These are phyloP conservation scores for Pythium myriotylum DNA, from an alignment of 352 stramenopile species.

Conservation along the genomic window DNA sequence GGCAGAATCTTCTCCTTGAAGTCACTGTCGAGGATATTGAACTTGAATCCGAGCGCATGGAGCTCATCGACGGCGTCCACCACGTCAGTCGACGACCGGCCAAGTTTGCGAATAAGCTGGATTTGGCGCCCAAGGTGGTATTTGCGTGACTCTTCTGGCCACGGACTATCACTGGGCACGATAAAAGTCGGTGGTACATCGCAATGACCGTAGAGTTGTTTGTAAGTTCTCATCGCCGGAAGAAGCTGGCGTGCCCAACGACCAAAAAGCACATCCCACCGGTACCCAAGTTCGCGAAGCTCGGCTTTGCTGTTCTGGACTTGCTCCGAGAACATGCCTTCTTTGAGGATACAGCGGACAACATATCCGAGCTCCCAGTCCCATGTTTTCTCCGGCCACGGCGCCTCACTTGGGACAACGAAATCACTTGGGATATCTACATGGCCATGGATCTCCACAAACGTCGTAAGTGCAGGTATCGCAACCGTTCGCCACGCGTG, in stretches of 20 bases:
- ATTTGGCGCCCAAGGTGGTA: constrained; percentile 89
- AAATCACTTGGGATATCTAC: constrained; percentile 53
- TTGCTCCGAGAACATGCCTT: constrained; percentile 45
- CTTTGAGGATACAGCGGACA: constrained; percentile 46
- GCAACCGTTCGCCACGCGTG: constrained; percentile 39
- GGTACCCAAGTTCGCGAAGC: constrained; percentile 43
- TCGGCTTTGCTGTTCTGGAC: constrained; percentile 31
- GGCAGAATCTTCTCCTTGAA: constrained; percentile 47
- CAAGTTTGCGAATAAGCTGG: constrained; percentile 51
- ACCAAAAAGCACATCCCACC: constrained; percentile 60
- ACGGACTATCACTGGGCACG: constrained; percentile 59
- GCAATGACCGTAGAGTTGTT: constrained; percentile 71
- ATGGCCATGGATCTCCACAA: constrained; percentile 34
- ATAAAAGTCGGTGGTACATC: constrained; percentile 75
- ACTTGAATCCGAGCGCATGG: constrained; percentile 67
- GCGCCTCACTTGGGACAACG: constrained; percentile 47
- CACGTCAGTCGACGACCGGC: constrained; percentile 43
- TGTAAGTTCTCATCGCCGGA: constrained; percentile 41
- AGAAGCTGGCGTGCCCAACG: constrained; percentile 23
- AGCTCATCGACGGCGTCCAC: constrained; percentile 56
- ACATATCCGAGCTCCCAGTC: constrained; percentile 57
- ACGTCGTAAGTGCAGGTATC: constrained; percentile 46
- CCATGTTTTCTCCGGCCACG: constrained; percentile 50
- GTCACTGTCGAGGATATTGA: constrained; percentile 61
- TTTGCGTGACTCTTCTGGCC: constrained; percentile 73